These are phyloP conservation scores for Ogataea salicorniae DNA, from an alignment of 805 yeast genomes.

Conservation along the genomic window DNA sequence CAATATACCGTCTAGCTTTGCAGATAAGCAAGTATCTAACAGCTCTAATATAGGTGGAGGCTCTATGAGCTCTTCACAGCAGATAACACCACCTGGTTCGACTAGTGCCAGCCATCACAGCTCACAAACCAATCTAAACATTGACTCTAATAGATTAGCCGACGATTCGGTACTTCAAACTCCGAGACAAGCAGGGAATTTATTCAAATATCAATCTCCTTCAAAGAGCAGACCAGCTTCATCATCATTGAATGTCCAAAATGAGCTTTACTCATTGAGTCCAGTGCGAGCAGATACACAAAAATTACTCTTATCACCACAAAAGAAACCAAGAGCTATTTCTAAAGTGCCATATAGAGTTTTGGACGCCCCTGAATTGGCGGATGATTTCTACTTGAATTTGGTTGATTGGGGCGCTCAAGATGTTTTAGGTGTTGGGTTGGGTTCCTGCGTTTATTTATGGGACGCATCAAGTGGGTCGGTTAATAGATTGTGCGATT, in stretches of 20 bases:
- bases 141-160: constrained; percentile 4
- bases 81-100: constrained; percentile 26
- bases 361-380: constrained; percentile 91
- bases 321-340: constrained; percentile 70
- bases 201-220: constrained; percentile 74
- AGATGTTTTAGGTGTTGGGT: constrained; percentile 83
- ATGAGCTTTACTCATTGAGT: constrained; percentile 72
- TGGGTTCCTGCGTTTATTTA: constrained; percentile 80
- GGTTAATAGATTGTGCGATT: constrained; percentile 74
- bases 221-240: constrained; percentile 57
- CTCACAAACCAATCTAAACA: constrained; percentile 13
- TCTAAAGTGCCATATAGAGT: constrained; percentile 88
- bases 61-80: constrained; percentile 11
- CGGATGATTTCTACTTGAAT: constrained; percentile 90
- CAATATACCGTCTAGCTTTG: constrained; percentile 47
- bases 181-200: constrained; percentile 42
- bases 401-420: constrained; percentile 94
- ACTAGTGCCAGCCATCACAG: constrained; percentile 13
- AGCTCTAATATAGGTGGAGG: not conserved
- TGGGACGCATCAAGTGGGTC: constrained; percentile 87
- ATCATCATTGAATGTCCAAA: constrained; percentile 54
- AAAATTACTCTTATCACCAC: constrained; percentile 71
- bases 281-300: constrained; percentile 91
- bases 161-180: constrained; percentile 25
- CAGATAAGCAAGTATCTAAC: constrained; percentile 11